phyloP scores from a whole-genome alignment of 805 yeast species.

The Candida fluviatilis region DNA sequence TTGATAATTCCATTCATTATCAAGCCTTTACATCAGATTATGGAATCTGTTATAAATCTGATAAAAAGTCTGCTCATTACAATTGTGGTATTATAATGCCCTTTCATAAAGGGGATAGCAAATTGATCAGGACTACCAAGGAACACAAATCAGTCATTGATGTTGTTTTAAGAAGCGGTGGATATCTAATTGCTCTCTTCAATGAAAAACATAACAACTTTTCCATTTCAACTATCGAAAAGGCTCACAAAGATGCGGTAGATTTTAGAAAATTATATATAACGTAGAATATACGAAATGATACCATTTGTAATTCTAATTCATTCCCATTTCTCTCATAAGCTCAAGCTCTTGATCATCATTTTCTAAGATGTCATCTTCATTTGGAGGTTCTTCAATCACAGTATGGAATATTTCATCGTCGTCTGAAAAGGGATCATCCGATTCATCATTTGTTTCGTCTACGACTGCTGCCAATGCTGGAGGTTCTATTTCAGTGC shows the following conservation, averaged over 20 bases:
- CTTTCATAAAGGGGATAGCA: constrained; percentile 41
- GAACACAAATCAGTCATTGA: constrained; percentile 26
- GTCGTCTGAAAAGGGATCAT: constrained; percentile 24
- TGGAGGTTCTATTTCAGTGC: not conserved
- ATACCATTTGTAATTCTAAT: constrained; percentile 9
- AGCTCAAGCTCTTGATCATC: constrained; percentile 29
- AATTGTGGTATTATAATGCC: constrained; percentile 53
- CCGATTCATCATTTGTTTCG: constrained; percentile 7
- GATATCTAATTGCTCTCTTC: constrained; percentile 48
- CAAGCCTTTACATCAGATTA: constrained; percentile 47
- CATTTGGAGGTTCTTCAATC: constrained; percentile 8
- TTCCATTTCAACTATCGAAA: constrained; percentile 1
- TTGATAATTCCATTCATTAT: constrained; percentile 38
- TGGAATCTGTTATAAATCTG: constrained; percentile 43
- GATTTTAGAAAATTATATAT: constrained; percentile 45
- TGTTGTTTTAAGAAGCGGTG: constrained; percentile 47
- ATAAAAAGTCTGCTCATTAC: constrained; percentile 26
- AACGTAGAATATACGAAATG: no score
- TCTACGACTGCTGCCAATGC: not conserved
- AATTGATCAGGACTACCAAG: constrained; percentile 36
- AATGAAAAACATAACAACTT: constrained; percentile 17
- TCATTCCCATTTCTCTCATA: constrained; percentile 35
- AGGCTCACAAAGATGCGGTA: constrained; percentile 38
- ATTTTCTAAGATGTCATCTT: constrained; percentile 7
- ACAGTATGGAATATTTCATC: constrained; percentile 10